Base-by-base conservation (phyloP, 2,329 filamentous ascomycete species). In the Microthyrium microscopicum region DNA sequence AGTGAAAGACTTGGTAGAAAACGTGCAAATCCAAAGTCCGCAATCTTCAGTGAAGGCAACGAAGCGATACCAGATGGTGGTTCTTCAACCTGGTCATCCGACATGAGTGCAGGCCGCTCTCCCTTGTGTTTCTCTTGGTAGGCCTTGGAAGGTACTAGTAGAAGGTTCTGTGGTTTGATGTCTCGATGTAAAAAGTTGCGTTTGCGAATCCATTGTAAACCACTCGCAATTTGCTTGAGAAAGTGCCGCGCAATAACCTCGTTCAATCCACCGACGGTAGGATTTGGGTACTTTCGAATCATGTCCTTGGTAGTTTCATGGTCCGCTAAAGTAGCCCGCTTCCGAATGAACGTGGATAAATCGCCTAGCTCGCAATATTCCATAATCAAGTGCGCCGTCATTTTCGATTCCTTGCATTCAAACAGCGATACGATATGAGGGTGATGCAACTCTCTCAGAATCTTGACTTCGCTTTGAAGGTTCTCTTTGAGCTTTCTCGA, bases 231-330 rank as follows among this genome's bases (percentile, higher is more conserved):
- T 55, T 98, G 89, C 55, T 95, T 92, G 37, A 93, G 64, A 49
- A 95, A 98, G 58, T 98, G 89, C 20, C 89, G 77, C 34, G 84
- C 84, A 43, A 98, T 69, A n/a, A 95, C 87, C 56, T 98, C 89
- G 53, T 95, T 79, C 27, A 98, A 65, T n/a, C 85, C 87, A 26
- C 83, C 84, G 39, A 75, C 74, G 4, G 72, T 64, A 15, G 78
- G 71, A 47, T 82, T 85, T 3, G 89, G 87, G 49, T 98, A 95
- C 54, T 92, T 93, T 48, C 76, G 70, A 40, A 91, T 83, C 73
- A 95, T 87, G 45, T 92, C 83, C 49, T 73, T 71, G 3, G 87
- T 89, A 34, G 81, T 77, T 19, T 79, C 73, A 51, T 92, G 79
- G 32, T 76, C 77, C 28, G 66, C 68, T 29, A 94, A 70, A 49